These are phyloP conservation scores for Metschnikowia baotianmanensis DNA, from an alignment of 805 yeast species.

Conservation along the genomic window DNA sequence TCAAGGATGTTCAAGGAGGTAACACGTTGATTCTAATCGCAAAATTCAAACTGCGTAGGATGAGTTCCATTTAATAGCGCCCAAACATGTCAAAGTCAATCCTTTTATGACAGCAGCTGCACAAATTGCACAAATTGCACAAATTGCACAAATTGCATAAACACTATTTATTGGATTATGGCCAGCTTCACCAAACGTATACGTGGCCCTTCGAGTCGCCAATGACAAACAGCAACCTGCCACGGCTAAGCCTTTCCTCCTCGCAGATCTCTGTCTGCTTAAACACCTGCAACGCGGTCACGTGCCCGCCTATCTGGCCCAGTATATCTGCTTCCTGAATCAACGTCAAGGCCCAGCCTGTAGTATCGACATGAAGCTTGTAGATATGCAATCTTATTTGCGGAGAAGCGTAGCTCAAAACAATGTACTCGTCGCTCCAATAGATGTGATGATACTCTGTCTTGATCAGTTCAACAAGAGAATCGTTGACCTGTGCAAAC, in stretches of 20 bases:
- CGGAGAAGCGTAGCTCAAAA: conserved; percentile 25
- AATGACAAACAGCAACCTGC: conserved; percentile 41
- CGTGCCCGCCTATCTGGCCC: conserved; percentile 10
- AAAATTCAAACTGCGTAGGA: too few species aligned
- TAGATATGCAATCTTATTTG: conserved; percentile 19
- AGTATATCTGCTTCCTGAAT: conserved; percentile 13
- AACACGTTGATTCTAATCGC: too few species aligned
- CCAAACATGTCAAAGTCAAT: too few species aligned
- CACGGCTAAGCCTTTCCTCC: conserved; percentile 39
- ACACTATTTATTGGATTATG: too few species aligned
- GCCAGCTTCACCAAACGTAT: conserved; percentile 25
- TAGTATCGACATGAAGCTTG: conserved; percentile 19
- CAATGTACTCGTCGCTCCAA: conserved; percentile 39
- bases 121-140: too few species aligned
- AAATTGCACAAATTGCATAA: too few species aligned
- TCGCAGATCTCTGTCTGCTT: conserved; percentile 29
- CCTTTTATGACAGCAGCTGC: too few species aligned
- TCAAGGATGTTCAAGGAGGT: too few species aligned
- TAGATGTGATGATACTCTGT: conserved; percentile 28
- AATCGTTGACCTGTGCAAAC: conserved; percentile 31
- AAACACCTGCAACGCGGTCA: conserved; percentile 31
- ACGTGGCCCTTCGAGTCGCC: conserved; percentile 57
- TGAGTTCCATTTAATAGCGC: too few species aligned
- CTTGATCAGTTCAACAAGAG: conserved; percentile 25
- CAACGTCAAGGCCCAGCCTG: conserved; percentile 17